These are phyloP conservation scores for Arabis alpina DNA, from an alignment of 345 rosid genomes.

Conservation along the genomic window DNA sequence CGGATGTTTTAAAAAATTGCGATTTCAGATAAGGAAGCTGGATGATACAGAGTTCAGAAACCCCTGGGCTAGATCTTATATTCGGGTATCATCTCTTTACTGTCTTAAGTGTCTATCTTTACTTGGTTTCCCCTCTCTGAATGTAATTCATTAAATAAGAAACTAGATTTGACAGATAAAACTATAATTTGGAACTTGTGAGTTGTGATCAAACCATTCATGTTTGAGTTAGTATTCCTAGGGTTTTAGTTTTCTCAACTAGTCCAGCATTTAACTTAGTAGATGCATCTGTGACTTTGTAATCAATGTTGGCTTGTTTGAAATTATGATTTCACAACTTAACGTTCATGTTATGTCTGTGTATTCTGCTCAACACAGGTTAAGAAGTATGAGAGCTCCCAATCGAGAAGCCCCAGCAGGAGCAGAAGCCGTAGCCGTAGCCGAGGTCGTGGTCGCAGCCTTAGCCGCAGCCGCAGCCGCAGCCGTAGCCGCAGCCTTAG, in stretches of 20 bases:
- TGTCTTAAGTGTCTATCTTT: background rate
- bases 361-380: constrained; percentile 52
- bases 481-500: constrained; percentile 59
- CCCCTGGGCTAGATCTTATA: constrained; percentile 82
- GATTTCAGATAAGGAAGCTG: constrained; percentile 65
- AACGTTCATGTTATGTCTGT: background rate
- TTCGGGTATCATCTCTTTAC: constrained; percentile 55
- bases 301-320: background rate
- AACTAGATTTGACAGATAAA: background rate
- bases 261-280: too few relatives aligned
- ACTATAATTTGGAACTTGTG: too few relatives aligned
- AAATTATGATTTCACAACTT: background rate
- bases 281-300: background rate
- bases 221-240: too few relatives aligned
- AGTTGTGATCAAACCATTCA: too few relatives aligned
- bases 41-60: constrained; percentile 86
- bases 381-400: constrained; percentile 63
- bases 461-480: constrained; percentile 40
- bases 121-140: constrained; percentile 7
- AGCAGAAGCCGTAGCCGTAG: constrained; percentile 58
- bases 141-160: background rate
- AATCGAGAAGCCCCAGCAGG: constrained; percentile 70
- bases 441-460: constrained; percentile 54
- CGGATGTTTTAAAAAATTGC: background rate
- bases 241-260: too few relatives aligned